A percentile compares a stretch with the other conserved stretches of the same genome.
Evolutionary conservation across 1,284 basidiomycete genomes (phyloP).

Genomic region (Irpex sp.): DNA sequence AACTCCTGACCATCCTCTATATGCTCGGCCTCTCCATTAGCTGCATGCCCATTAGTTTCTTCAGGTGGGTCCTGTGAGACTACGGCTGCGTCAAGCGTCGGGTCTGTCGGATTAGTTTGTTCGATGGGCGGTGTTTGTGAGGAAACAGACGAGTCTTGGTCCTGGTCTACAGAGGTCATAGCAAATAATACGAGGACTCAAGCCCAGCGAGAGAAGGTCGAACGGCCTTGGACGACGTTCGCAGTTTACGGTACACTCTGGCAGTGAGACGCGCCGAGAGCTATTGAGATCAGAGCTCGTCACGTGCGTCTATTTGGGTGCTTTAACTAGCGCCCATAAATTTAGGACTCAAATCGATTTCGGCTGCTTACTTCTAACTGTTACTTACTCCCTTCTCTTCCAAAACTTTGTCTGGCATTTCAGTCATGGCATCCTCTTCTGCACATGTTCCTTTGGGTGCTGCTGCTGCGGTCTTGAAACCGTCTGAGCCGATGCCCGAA

Average conservation of each 20-base stretch:
- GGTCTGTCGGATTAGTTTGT: slow-evolving; percentile 14
- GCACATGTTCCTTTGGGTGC: slow-evolving; percentile 45
- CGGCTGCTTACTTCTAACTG: neutral
- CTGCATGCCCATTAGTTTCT: slow-evolving; percentile 15
- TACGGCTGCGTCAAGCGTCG: slow-evolving; percentile 1
- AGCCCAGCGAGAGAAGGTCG: neutral
- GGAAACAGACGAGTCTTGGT: slow-evolving; percentile 22
- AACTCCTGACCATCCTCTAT: slow-evolving; percentile 1
- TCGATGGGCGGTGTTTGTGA: slow-evolving; percentile 22
- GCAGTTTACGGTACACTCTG: neutral
- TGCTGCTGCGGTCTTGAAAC: slow-evolving; percentile 70
- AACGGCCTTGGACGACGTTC: neutral
- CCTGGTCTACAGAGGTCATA: slow-evolving; percentile 22
- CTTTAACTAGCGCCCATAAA: slow-evolving; percentile 3
- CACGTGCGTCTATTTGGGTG: slow-evolving; percentile 13
- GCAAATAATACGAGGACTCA: slow-evolving; percentile 1
- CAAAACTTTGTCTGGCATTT: neutral
- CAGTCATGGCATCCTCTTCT: slow-evolving; percentile 15
- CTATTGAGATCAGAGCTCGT: slow-evolving; percentile 13
- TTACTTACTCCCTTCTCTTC: slow-evolving; percentile 1
- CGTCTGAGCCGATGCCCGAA: slow-evolving; percentile 73
- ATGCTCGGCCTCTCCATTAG: neutral
- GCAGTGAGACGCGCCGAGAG: neutral
- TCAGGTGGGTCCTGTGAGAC: slow-evolving; percentile 16
- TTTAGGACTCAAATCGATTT: neutral